Evolutionary conservation across 1,139 yeast genomes (phyloP), one percentile per base, ranked within the genome.

Genomic region (Scheffersomyces insectosa): DNA sequence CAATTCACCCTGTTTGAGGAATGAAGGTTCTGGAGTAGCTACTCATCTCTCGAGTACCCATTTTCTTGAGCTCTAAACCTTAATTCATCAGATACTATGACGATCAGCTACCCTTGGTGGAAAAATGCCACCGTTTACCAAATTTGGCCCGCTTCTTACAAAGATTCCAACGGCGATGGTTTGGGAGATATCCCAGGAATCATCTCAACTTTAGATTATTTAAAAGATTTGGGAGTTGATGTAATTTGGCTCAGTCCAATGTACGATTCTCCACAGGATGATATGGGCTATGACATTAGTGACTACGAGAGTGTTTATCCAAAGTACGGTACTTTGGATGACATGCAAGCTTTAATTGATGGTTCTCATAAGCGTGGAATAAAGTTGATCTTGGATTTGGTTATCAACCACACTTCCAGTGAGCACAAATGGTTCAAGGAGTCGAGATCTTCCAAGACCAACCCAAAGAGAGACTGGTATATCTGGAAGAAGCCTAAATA

Each of bases 271-370:
- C 85, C 85, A 3, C 80, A 77, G 54, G 77, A 75, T 37, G 85
- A 80, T 54, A 80, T 80, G 85, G 85, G 85, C 2, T 80, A 80
- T 57, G 85, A 80, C 54, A 77, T 80, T 50, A 64, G 77, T 31
- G 75, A 80, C 59, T 80, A 80, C 57, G 70, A 76, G 54, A 68
- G 62, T 12, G 70, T 80, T 32, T 72, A 79, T 56, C 75, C 79
- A 4, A 66, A 65, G 48, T 80, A 78, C 55, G 85, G 85, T 38
- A 70, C 80, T 9, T 57, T 79, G 60, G 71, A 72, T 40, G 82
- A 77, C 51, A 72, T 76, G 74, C 77, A 77, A 50, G 49, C 57
- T 13, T 65, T 80, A 57, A 75, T 80, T 45, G 65, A 66, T 10
- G 80, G 70, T 41, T 59, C 70, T 32, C 83, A 80, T 55, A 51